Conservation (phyloP, 139 green algal species). For the Picochlorum sp. region DNA sequence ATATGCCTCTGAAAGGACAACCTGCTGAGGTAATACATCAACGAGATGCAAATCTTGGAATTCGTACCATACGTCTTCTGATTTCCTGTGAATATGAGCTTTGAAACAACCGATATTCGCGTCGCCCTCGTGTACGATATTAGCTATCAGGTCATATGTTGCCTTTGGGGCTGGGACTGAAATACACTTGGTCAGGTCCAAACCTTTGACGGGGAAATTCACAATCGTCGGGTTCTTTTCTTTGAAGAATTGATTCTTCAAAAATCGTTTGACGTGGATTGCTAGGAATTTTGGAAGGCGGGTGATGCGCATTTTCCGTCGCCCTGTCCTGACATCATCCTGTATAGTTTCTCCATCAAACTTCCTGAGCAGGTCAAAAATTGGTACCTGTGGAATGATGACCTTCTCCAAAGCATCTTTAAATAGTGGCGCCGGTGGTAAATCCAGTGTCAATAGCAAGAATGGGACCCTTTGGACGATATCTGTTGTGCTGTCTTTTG, state of each 20-base stretch:
- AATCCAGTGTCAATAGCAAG: slow-evolving; percentile 85
- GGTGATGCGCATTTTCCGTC: slow-evolving; percentile 67
- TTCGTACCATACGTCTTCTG: slow-evolving; percentile 76
- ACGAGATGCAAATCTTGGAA: slow-evolving; percentile 84
- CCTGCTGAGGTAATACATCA: slow-evolving; percentile 93
- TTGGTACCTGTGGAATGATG: slow-evolving; percentile 96
- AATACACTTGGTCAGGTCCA: slow-evolving; percentile 78
- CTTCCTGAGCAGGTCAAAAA: slow-evolving; percentile 86
- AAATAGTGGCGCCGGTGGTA: slow-evolving; percentile 92
- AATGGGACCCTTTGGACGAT: slow-evolving; percentile 70
- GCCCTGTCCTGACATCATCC: slow-evolving; percentile 71
- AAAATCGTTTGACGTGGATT: slow-evolving; percentile 88
- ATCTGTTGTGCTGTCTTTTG: slow-evolving; percentile 35
- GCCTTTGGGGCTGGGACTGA: slow-evolving; percentile 24
- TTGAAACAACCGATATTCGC: slow-evolving; percentile 53
- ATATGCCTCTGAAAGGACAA: slow-evolving; percentile 86
- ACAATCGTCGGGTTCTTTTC: slow-evolving; percentile 99
- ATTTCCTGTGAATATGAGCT: slow-evolving; percentile 72
- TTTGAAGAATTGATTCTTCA: slow-evolving; percentile 79
- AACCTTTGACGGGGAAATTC: slow-evolving; percentile 92
- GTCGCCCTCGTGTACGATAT: slow-evolving; percentile 78
- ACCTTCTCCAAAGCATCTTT: slow-evolving; percentile 93
- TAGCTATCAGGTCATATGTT: slow-evolving; percentile 85
- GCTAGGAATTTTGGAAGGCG: slow-evolving; percentile 75
- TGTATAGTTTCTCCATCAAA: slow-evolving; percentile 72